phyloP scores from a whole-genome alignment of 495 filamentous ascomycete species.

The Monascus purpureus region DNA sequence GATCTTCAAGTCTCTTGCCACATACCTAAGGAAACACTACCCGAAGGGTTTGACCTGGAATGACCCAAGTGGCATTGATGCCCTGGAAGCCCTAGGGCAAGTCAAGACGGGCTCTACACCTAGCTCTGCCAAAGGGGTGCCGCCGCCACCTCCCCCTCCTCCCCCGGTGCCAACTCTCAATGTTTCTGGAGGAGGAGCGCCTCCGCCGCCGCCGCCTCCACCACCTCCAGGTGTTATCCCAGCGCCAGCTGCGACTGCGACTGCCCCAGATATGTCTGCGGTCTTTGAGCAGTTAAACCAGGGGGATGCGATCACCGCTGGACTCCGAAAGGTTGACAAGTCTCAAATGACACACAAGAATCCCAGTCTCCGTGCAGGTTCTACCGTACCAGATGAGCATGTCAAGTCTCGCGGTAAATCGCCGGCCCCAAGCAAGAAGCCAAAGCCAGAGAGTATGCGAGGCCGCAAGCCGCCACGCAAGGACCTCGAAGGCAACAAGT shows the following conservation, averaged over 20 bases:
- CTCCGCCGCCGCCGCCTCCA: constrained; percentile 63
- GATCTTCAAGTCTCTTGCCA: constrained; percentile 64
- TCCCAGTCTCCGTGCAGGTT: constrained; percentile 65
- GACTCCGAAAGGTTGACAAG: constrained; percentile 83
- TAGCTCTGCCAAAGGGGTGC: constrained; percentile 17
- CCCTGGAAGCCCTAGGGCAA: constrained; percentile 51
- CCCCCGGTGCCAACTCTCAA: constrained; percentile 43
- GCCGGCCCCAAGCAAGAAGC: constrained; percentile 75
- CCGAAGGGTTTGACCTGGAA: constrained; percentile 79
- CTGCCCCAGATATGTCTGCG: constrained; percentile 51
- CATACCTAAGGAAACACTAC: constrained; percentile 73
- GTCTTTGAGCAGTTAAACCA: constrained; percentile 87
- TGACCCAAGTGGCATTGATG: constrained; percentile 55
- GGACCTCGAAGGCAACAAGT: constrained; percentile 90
- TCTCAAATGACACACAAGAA: constrained; percentile 98
- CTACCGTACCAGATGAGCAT: constrained; percentile 44
- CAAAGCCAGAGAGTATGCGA: constrained; percentile 89
- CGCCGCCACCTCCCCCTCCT: constrained; percentile 46
- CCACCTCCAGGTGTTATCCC: constrained; percentile 23
- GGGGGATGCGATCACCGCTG: constrained; percentile 70
- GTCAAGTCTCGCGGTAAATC: constrained; percentile 51
- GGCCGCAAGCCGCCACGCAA: constrained; percentile 84
- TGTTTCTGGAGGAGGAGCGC: constrained; percentile 45
- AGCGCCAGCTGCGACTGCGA: constrained; percentile 16
- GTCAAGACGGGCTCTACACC: constrained; percentile 36